Evolutionary conservation across 2,329 filamentous ascomycete species (phyloP), one percentile per base, ranked within the genome.

Genomic region (Seiridium cupressi): DNA sequence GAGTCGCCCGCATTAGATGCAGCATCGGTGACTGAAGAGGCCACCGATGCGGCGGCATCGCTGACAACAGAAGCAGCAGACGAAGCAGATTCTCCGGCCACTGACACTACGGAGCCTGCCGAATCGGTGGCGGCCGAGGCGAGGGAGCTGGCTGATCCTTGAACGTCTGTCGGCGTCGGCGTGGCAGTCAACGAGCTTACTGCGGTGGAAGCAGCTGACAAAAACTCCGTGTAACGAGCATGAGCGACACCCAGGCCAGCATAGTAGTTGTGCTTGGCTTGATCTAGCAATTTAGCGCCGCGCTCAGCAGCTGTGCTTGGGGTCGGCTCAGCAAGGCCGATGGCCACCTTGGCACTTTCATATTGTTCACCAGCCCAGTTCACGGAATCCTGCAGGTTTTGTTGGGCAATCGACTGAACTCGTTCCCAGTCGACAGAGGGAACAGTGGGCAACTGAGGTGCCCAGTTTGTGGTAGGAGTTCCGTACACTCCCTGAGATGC

Each of bases 191-290:
- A 62, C 2, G 79, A 80, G 59, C 85, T 88, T 46, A 92, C 79
- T 26, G 88, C 90, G 42, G 84, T 86, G 8, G 89, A 92, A 6
- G 90, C 91, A 4, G 88, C 87, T 10, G 81, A 81, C 2, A 95
- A 65, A 68, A 95, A 94, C 55, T 89, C 88, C 4, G 88, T 87
- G 72, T 95, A 95, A 44, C 89, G 86, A 48, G 88, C 91, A 68
- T 96, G 89, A 1, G 92, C 92, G 49, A 92, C 74, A 35, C 92
- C 92, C 32, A 95, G 74, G 9, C 89, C 91, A 64, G 92, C 89
- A 66, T 92, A 93, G 73, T 94, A 94, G 69, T 86, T 84, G 65
- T 82, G 76, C 65, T 81, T 84, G 51, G 84, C 89, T 77, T 81
- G 88, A 70, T 80, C 85, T 70, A 77, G 85, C 76, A 81, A 84